Base-by-base conservation (phyloP, 805 yeast species). In the Yamadazyma scolyti region DNA sequence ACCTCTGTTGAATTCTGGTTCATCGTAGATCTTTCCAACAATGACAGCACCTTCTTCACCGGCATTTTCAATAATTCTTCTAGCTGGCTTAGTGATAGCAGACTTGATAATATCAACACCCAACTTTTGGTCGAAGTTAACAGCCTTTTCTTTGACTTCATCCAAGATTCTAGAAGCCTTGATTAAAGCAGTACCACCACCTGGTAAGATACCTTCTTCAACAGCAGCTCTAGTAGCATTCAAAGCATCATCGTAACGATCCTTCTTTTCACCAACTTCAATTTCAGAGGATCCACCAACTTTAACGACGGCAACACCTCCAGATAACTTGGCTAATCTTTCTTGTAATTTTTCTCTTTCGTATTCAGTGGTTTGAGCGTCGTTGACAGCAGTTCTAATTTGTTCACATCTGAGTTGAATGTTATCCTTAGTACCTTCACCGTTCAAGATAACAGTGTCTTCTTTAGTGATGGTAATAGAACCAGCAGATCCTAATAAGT, bases 151-250 rank as follows among this genome's bases (percentile, higher is more conserved):
- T 61, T 78, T 71, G 42, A 85, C 79, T 14, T 61, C 69, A 43
- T 78, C 87, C 52, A 93, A 74, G 41, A 79, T 61, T 49, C 77
- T 73, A 32, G 94, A 76, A 30, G 97, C 97, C 76, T 93, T 93
- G 54, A 87, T 75, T 56, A 93, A 75, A 36, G 98, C 98, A 46
- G 97, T 87, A 68, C 98, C 98, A 62, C 98, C 98, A 71, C 98
- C 98, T 56, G 98, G 98, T 47, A 93, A 75, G 57, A 93, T 88
- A 68, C 98, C 98, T 67, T 87, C 96, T 68, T 90, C 90, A 43
- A 93, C 96, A 45, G 98, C 98, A 40, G 98, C 97, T 67, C 97
- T 87, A 32, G 97, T 93, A 34, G 98, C 97, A 58, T 93, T 90
- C 58, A 93, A 75, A 16, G 98, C 97, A 70, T 93, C 98, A 53